Percentiles rank a stretch among this genome's conserved stretches.
phyloP scores from a whole-genome alignment of 2,329 filamentous ascomycete species.

The Penicillium brevicompactum region DNA sequence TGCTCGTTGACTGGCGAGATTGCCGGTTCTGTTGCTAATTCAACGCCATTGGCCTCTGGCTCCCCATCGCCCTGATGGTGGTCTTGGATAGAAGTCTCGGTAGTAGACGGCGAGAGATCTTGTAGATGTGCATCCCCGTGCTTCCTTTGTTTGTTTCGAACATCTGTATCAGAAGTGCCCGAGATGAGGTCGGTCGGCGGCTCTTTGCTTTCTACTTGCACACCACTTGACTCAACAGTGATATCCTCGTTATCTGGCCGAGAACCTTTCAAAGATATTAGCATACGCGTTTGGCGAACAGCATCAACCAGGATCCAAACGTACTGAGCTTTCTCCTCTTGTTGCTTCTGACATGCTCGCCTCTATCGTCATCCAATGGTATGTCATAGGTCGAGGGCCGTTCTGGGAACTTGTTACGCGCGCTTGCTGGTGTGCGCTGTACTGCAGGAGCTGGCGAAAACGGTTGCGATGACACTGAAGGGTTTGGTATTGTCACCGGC shows the following conservation, averaged over 20 bases:
- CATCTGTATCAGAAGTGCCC: conserved; percentile 1
- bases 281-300: neutral
- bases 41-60: neutral
- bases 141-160: neutral
- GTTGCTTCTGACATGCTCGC: conserved; percentile 28
- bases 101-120: neutral
- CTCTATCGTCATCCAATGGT: conserved; percentile 34
- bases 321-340: conserved; percentile 39
- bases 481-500: conserved; percentile 12
- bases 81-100: neutral
- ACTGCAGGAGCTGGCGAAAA: conserved; percentile 12
- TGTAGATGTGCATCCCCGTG: neutral
- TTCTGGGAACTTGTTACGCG: conserved; percentile 33
- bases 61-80: neutral
- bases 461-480: conserved; percentile 18
- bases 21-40: neutral
- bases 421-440: conserved; percentile 33
- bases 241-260: conserved; percentile 3
- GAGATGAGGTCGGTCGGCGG: conserved; percentile 1
- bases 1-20: neutral
- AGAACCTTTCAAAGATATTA: conserved; percentile 21
- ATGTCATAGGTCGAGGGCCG: conserved; percentile 41
- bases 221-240: neutral
- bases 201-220: neutral
- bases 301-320: conserved; percentile 12